These are phyloP conservation scores for Exsudoporus frostii DNA, from an alignment of 768 basidiomycete species.

Conservation along the genomic window DNA sequence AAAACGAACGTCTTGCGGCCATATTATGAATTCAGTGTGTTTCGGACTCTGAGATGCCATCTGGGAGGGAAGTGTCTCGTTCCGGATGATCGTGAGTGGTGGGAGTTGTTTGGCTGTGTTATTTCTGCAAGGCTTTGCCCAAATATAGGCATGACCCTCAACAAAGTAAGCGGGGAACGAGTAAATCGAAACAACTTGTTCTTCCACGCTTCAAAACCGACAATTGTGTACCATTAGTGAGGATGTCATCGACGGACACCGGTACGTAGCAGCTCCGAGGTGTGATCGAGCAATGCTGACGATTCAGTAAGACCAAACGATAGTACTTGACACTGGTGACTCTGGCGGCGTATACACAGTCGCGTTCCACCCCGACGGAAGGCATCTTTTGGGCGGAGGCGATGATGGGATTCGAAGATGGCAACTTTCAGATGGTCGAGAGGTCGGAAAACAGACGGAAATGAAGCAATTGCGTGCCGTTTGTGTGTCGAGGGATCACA, in stretches of 20 bases:
- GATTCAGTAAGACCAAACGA: too few species aligned
- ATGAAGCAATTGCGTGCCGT: not conserved
- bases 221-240: not conserved
- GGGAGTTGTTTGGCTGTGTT: too few species aligned
- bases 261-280: not conserved
- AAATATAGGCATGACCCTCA: too few species aligned
- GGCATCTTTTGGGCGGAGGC: not conserved
- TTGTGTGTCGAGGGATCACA: not conserved
- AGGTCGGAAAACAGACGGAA: not conserved
- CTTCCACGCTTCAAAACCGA: not conserved
- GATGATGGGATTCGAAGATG: not conserved
- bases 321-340: too few species aligned
- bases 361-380: not conserved
- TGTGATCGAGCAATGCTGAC: not conserved
- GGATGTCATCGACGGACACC: not conserved
- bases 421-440: not conserved
- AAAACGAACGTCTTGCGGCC: conserved; percentile 60
- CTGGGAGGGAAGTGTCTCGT: conserved; percentile 42
- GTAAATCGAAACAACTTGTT: not conserved
- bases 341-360: not conserved
- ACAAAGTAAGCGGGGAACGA: too few species aligned
- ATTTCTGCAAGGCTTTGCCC: too few species aligned
- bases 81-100: too few species aligned
- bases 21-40: conserved; percentile 73
- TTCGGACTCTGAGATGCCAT: conserved; percentile 76